phyloP scores from a whole-genome alignment of 23 red algal species.

The Agarophyton chilense region DNA sequence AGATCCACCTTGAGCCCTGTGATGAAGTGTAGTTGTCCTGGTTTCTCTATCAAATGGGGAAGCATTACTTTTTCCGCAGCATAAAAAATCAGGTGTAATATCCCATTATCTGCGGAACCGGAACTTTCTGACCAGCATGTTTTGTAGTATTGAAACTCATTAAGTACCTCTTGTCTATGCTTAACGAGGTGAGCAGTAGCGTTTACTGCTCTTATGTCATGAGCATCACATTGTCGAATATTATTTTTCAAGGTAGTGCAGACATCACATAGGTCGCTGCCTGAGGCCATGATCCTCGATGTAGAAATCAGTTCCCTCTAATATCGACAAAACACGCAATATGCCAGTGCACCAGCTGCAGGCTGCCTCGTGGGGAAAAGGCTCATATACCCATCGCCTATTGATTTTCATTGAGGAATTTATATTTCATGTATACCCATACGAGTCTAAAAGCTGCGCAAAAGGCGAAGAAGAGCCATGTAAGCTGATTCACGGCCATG shows the following conservation, averaged over 20 bases:
- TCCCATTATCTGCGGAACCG: not conserved
- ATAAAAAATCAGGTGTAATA: conserved; percentile 4
- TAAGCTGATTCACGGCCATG: too few relatives aligned
- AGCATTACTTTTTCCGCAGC: conserved; percentile 23
- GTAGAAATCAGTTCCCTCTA: too few relatives aligned
- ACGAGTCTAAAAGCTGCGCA: too few relatives aligned
- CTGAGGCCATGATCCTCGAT: not conserved
- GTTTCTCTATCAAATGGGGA: not conserved
- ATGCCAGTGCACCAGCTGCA: too few relatives aligned
- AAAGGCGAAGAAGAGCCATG: too few relatives aligned
- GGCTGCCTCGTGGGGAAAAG: too few relatives aligned
- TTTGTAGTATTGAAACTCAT: not conserved
- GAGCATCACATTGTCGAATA: not conserved
- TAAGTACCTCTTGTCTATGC: not conserved
- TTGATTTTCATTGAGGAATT: too few relatives aligned
- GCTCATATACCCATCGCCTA: too few relatives aligned
- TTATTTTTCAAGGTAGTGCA: conserved; percentile 3
- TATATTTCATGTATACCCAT: too few relatives aligned
- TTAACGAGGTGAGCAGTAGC: not conserved
- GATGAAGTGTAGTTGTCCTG: conserved; percentile 40
- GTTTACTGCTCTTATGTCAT: not conserved
- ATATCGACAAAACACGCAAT: not conserved
- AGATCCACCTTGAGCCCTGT: conserved; percentile 44
- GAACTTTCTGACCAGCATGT: not conserved
- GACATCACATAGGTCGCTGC: conserved; percentile 15